Base-by-base conservation (phyloP, 176 grass and related monocot genomes). In the Melocanna baccifera region DNA sequence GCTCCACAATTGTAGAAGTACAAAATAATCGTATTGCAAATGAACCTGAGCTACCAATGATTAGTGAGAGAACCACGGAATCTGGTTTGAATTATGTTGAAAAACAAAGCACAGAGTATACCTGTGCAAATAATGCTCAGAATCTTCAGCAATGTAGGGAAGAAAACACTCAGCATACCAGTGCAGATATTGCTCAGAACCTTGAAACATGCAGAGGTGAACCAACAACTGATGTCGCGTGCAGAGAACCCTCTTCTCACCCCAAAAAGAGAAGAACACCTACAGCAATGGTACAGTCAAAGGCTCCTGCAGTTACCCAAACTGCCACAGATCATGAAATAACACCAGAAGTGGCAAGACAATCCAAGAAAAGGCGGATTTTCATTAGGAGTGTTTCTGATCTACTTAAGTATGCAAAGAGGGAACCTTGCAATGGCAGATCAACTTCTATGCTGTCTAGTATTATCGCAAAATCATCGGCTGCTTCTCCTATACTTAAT, bases 301-400 rank as follows among this genome's bases (percentile, higher is more conserved):
- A 74, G 22, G 50, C 52, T 79, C 51, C 73, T 52, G 22, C 72
- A 77, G 63, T 43, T 77, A 25, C 50, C 41, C 41, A 62, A 69
- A 74, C 30, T 69, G 69, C 42, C 10, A 23, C 62, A 69, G 56
- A 84, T 80, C 67, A 69, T 80, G 80, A 84, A 69, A 34, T 78
- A 14, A 80, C 34, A 34, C 69, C 84, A 87, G 87, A 88, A 62
- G 79, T 76, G 79, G 59, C 62, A 80, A 75, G 55, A 55, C 40
- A 78, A 78, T 57, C 50, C 29, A 89, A 91, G 80, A 89, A 90
- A 87, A 90, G 71, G 50, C 85, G 90, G 67, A 48, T 92, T 57
- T 94, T 90, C 25, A 82, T 94, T 73, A 86, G 89, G 55, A 94
- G 90, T 26, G 80, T 83, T 40, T 87, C 90, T 70, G 92, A 94